These are phyloP conservation scores for Zygoascus hellenicus DNA, from an alignment of 1,139 yeast species.

Conservation along the genomic window DNA sequence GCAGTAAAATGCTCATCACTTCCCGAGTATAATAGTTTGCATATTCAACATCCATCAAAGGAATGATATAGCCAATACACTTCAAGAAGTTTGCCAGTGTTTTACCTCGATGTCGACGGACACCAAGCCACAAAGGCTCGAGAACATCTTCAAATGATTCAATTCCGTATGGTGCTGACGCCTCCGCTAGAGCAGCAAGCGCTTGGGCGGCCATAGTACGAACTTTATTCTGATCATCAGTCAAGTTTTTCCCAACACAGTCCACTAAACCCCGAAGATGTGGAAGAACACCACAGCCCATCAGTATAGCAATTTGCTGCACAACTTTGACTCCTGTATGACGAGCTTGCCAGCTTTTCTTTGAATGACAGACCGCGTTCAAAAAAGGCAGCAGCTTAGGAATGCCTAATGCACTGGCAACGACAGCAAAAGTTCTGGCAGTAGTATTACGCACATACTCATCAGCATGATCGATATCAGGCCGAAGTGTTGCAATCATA, in stretches of 20 bases:
- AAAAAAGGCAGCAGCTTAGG: slow-evolving; percentile 70
- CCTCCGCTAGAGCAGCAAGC: slow-evolving; percentile 71
- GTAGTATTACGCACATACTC: slow-evolving; percentile 77
- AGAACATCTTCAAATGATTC: slow-evolving; percentile 72
- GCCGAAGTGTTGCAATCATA: slow-evolving; percentile 70
- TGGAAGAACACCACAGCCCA: slow-evolving; percentile 77
- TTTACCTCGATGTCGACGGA: slow-evolving; percentile 71
- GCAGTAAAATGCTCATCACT: slow-evolving; percentile 55
- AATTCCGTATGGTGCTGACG: slow-evolving; percentile 85
- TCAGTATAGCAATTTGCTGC: slow-evolving; percentile 64
- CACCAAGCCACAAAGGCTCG: slow-evolving; percentile 78
- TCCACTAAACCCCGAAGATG: slow-evolving; percentile 59
- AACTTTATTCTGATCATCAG: slow-evolving; percentile 66
- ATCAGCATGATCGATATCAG: slow-evolving; percentile 77
- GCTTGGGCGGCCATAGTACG: slow-evolving; percentile 68
- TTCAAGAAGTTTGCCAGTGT: slow-evolving; percentile 69
- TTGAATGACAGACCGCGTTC: slow-evolving; percentile 73
- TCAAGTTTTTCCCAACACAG: slow-evolving; percentile 54
- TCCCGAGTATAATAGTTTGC: slow-evolving; percentile 75
- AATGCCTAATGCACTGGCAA: slow-evolving; percentile 74
- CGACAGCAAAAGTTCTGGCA: slow-evolving; percentile 77
- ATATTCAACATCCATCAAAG: slow-evolving; percentile 81
- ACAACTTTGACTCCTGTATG: slow-evolving; percentile 80
- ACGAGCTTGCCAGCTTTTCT: slow-evolving; percentile 77
- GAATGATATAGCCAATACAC: slow-evolving; percentile 75